A percentile compares a stretch with the other conserved stretches of the same genome.
These are phyloP conservation scores for Yamadazyma sp. DNA, from an alignment of 805 yeast species.

Conservation along the genomic window DNA sequence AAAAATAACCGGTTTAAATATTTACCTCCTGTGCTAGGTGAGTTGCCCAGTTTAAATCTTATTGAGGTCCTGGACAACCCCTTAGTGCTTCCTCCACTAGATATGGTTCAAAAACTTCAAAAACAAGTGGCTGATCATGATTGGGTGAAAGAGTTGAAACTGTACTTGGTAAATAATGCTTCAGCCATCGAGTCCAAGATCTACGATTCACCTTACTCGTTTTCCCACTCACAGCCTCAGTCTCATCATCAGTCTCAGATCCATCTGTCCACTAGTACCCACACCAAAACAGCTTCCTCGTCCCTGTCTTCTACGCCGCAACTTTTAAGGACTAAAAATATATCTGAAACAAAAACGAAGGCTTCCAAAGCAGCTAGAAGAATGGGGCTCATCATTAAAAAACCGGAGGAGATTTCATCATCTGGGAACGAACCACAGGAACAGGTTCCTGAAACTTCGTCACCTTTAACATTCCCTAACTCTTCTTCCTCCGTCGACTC, in stretches of 20 bases:
- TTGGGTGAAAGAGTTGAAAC: conserved; percentile 44
- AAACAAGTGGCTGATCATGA: conserved; percentile 40
- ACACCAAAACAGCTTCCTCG: neutral
- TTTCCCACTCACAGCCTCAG: no score
- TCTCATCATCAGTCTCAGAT: neutral
- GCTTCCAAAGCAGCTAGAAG: conserved; percentile 69
- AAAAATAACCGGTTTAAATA: conserved; percentile 57
- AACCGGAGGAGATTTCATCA: conserved; percentile 24
- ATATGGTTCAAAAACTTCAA: conserved; percentile 32
- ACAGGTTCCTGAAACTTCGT: conserved; percentile 5
- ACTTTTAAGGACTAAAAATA: conserved; percentile 28
- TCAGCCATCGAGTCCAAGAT: conserved; percentile 29
- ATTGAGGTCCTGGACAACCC: conserved; percentile 68
- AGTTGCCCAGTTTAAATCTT: conserved; percentile 51
- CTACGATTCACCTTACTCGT: conserved; percentile 17
- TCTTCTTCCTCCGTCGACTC: conserved; percentile 20
- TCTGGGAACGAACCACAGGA: conserved; percentile 8
- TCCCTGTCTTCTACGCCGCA: conserved; percentile 16
- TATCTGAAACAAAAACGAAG: conserved; percentile 42
- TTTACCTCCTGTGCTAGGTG: conserved; percentile 53
- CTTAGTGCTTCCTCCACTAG: conserved; percentile 46
- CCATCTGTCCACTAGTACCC: no score
- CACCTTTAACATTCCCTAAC: conserved; percentile 17
- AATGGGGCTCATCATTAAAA: conserved; percentile 69
- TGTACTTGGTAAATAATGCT: conserved; percentile 38